A percentile compares a stretch with the other conserved stretches of the same genome.
These are phyloP conservation scores for Venustampulla echinocandica DNA, from an alignment of 495 filamentous ascomycete species.

Conservation along the genomic window DNA sequence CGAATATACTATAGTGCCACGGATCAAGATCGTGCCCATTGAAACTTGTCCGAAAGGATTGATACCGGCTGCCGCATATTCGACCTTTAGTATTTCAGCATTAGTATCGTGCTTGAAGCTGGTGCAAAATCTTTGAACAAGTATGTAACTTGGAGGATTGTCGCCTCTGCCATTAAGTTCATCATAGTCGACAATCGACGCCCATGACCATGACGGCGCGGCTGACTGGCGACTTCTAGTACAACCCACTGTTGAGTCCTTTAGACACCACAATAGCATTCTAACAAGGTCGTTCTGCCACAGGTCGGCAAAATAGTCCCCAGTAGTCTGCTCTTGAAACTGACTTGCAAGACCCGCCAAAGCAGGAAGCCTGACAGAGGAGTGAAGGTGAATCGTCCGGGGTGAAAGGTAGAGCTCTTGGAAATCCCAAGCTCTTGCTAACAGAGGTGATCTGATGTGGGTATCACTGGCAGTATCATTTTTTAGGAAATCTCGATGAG, in stretches of 20 bases:
- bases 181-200: constrained; percentile 1
- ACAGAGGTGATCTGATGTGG: constrained; percentile 2
- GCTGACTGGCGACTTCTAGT: background rate
- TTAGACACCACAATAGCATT: constrained; percentile 4
- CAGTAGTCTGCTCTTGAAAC: constrained; percentile 14
- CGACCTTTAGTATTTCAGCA: constrained; percentile 2
- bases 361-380: constrained; percentile 23
- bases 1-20: background rate
- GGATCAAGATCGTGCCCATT: background rate
- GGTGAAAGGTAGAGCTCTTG: constrained; percentile 17
- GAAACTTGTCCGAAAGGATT: constrained; percentile 3
- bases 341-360: constrained; percentile 25
- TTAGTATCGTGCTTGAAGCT: constrained; percentile 5
- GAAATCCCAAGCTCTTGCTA: constrained; percentile 16
- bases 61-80: background rate
- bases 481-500: background rate
- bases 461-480: constrained; percentile 1
- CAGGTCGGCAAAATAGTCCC: constrained; percentile 27
- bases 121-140: background rate
- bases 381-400: constrained; percentile 14
- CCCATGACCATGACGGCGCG: constrained; percentile 5
- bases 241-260: background rate
- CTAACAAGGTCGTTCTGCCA: constrained; percentile 21
- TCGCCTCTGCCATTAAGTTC: background rate
- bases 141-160: constrained; percentile 1